These are phyloP conservation scores for Bacidia rubella DNA, from an alignment of 495 filamentous ascomycete genomes.

Conservation along the genomic window DNA sequence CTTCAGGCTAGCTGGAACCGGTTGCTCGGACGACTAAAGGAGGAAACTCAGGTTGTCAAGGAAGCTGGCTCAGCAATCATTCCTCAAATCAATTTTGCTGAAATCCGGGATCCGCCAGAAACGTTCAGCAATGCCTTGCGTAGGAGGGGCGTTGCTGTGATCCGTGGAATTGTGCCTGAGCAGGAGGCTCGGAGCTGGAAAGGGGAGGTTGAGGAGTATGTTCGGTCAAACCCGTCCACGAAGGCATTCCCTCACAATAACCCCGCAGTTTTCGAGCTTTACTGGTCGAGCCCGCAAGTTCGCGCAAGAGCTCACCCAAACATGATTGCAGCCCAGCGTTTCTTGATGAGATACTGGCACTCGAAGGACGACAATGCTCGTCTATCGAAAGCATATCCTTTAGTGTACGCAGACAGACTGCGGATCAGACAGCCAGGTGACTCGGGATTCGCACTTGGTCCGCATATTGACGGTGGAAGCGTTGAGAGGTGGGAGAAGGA, in stretches of 20 bases:
- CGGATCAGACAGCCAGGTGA: conserved; percentile 56
- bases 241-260: no score
- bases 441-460: conserved; percentile 66
- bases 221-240: no score
- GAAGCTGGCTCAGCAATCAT: conserved; percentile 24
- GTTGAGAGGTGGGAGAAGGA: conserved; percentile 77
- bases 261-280: no score
- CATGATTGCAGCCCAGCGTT: no score
- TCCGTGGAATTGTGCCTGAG: conserved; percentile 44
- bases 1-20: conserved; percentile 56
- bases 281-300: no score
- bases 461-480: conserved; percentile 74
- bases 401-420: conserved; percentile 68
- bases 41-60: conserved; percentile 32
- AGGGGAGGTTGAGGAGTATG: conserved; percentile 41
- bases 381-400: no score
- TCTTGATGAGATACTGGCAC: no score
- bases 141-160: conserved; percentile 45
- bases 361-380: no score
- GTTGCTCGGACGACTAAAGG: conserved; percentile 43
- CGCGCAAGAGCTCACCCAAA: no score
- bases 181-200: conserved; percentile 44
- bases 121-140: conserved; percentile 27
- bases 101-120: conserved; percentile 29
- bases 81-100: conserved; percentile 36